Percentiles rank a stretch among this genome's conserved stretches.
phyloP scores from a whole-genome alignment of 2,329 filamentous ascomycete genomes.

The Metarhizium album region DNA sequence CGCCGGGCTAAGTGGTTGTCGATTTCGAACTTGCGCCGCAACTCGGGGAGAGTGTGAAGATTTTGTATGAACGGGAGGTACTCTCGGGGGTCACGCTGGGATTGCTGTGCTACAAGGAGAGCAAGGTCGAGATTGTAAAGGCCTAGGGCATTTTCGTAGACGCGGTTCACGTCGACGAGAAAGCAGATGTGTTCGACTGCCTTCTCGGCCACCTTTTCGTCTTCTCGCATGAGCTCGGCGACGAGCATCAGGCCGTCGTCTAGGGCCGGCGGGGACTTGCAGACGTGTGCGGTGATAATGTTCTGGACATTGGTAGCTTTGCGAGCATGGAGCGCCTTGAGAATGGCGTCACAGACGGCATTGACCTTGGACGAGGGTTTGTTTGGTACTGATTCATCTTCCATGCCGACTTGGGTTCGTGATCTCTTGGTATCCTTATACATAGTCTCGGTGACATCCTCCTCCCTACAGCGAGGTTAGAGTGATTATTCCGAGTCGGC shows the following conservation, averaged over 20 bases:
- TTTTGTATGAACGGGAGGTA: conserved; percentile 91
- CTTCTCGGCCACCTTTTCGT: conserved; percentile 65
- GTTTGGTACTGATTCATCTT: conserved; percentile 6
- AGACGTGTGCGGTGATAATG: conserved; percentile 87
- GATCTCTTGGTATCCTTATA: conserved; percentile 70
- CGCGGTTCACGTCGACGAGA: conserved; percentile 80
- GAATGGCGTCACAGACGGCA: conserved; percentile 73
- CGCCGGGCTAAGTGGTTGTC: conserved; percentile 76
- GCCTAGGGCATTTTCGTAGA: conserved; percentile 84
- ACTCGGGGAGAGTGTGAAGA: conserved; percentile 60
- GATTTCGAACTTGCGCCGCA: conserved; percentile 70
- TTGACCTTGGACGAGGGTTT: conserved; percentile 58
- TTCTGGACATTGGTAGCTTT: conserved; percentile 68
- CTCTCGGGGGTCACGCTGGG: conserved; percentile 88
- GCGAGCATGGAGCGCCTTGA: conserved; percentile 52
- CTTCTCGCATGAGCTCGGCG: conserved; percentile 58
- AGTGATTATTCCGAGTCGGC: neutral
- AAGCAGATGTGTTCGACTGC: conserved; percentile 97
- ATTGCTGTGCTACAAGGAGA: conserved; percentile 85
- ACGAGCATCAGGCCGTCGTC: conserved; percentile 76
- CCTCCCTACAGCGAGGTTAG: conserved; percentile 43
- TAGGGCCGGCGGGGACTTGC: conserved; percentile 82
- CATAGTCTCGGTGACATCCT: conserved; percentile 88
- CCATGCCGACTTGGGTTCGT: conserved; percentile 11
- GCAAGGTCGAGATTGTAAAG: conserved; percentile 87